A percentile compares a stretch with the other conserved stretches of the same genome.
phyloP scores from a whole-genome alignment of 108 stramenopile genomes.

The Cyclotella baltica region DNA sequence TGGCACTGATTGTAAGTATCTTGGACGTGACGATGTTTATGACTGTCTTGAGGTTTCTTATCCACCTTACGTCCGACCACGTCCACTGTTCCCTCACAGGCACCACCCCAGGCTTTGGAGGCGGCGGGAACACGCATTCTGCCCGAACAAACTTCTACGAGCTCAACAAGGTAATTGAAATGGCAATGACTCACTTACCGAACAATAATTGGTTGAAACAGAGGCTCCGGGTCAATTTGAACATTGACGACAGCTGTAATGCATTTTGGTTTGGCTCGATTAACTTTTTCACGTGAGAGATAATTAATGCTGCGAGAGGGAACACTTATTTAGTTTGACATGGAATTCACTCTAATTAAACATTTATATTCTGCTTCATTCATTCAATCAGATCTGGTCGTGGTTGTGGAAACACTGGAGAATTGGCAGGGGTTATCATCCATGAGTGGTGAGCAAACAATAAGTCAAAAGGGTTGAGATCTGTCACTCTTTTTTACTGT shows the following conservation, averaged over 20 bases:
- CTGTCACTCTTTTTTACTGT: no score
- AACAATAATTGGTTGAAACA: slow-evolving; percentile 18
- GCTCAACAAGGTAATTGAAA: slow-evolving; percentile 25
- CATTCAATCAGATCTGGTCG: slow-evolving; percentile 11
- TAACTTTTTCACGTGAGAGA: no score
- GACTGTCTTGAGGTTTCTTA: not conserved
- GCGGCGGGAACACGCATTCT: slow-evolving; percentile 19
- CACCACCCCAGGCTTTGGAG: not conserved
- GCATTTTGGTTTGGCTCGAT: slow-evolving; percentile 20
- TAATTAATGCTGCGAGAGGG: no score
- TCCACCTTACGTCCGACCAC: not conserved
- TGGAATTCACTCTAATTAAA: no score
- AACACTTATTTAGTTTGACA: no score
- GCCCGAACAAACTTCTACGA: slow-evolving; percentile 33
- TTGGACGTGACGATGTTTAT: not conserved
- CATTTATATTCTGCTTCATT: no score
- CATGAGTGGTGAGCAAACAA: slow-evolving; percentile 22
- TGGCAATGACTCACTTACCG: slow-evolving; percentile 19
- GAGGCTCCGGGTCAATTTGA: slow-evolving; percentile 20
- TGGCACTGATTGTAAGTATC: not conserved
- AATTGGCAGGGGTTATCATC: slow-evolving; percentile 16
- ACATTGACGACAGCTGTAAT: slow-evolving; percentile 27
- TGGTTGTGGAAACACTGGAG: slow-evolving; percentile 36
- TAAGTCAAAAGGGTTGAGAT: no score
- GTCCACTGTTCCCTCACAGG: not conserved